Percentiles rank a stretch among this genome's conserved stretches.
These are phyloP conservation scores for Dactylellina cionopaga DNA, from an alignment of 2,329 filamentous ascomycete species.

Conservation along the genomic window DNA sequence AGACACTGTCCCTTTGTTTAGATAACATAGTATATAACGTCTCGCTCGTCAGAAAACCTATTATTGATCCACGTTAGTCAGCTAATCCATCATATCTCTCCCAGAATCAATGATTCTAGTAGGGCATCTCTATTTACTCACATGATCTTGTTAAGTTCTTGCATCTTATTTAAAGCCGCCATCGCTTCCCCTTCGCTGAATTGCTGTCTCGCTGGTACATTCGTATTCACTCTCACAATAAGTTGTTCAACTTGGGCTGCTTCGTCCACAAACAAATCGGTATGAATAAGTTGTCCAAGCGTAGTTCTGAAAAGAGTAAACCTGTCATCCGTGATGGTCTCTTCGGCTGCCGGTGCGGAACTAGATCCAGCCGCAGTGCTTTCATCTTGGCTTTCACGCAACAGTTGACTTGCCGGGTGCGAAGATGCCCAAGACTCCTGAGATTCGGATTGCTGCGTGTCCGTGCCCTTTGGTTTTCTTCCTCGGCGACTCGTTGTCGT, in stretches of 20 bases:
- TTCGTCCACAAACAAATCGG: slow-evolving; percentile 86
- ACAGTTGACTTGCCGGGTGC: slow-evolving; percentile 57
- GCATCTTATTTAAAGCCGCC: slow-evolving; percentile 80
- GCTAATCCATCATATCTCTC: no score
- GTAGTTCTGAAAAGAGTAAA: slow-evolving; percentile 79
- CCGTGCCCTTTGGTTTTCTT: slow-evolving; percentile 12
- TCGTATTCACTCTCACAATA: slow-evolving; percentile 80
- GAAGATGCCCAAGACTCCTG: slow-evolving; percentile 62
- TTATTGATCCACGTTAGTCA: background rate
- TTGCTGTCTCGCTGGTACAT: slow-evolving; percentile 67
- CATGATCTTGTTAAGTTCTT: slow-evolving; percentile 90
- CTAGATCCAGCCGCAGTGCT: slow-evolving; percentile 39
- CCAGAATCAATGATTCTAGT: background rate
- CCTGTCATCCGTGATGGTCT: slow-evolving; percentile 69
- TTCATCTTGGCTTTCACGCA: slow-evolving; percentile 55
- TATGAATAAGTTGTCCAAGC: slow-evolving; percentile 83
- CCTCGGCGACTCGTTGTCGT: slow-evolving; percentile 47
- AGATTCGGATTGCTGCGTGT: slow-evolving; percentile 55
- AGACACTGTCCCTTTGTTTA: background rate
- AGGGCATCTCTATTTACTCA: slow-evolving; percentile 65
- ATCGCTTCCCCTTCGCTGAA: slow-evolving; percentile 79
- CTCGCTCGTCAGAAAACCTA: slow-evolving; percentile 34
- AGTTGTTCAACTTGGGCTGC: slow-evolving; percentile 79
- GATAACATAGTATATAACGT: slow-evolving; percentile 20
- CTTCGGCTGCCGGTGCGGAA: slow-evolving; percentile 44